Evolutionary conservation across 192 early-diverging fungal species (phyloP).

Genomic region (Coemansia furcata): DNA sequence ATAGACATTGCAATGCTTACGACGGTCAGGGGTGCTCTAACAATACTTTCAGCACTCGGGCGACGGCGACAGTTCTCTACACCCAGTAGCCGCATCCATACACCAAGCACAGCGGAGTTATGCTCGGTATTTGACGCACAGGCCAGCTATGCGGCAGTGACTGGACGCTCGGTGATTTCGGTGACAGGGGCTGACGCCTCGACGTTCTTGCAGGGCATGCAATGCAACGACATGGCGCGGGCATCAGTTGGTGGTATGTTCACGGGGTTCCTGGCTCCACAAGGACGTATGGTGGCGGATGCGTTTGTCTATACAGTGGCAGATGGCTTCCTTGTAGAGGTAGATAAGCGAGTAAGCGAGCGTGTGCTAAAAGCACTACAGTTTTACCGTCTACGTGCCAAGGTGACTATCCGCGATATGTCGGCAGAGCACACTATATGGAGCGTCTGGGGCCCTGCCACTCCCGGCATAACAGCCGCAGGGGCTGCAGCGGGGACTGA

Average conservation of each 20-base stretch:
- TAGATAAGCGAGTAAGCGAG: constrained; percentile 56
- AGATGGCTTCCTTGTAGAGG: constrained; percentile 71
- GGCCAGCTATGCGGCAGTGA: constrained; percentile 54
- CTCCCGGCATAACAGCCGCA: constrained; percentile 24
- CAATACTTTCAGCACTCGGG: not conserved
- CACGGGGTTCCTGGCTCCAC: constrained; percentile 77
- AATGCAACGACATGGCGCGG: constrained; percentile 80
- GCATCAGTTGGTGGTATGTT: constrained; percentile 74
- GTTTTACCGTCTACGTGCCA: constrained; percentile 77
- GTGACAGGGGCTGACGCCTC: constrained; percentile 69
- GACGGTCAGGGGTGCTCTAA: not conserved
- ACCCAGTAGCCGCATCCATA: not conserved
- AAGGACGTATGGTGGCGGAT: constrained; percentile 88
- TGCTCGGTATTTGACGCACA: constrained; percentile 22
- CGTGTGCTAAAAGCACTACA: constrained; percentile 65
- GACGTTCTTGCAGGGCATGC: constrained; percentile 89
- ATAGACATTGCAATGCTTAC: not conserved
- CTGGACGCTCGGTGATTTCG: constrained; percentile 61
- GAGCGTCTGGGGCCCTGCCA: constrained; percentile 72
- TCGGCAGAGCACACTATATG: constrained; percentile 64
- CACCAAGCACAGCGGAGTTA: constrained; percentile 18
- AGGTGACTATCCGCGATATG: constrained; percentile 68
- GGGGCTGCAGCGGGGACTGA: constrained; percentile 31
- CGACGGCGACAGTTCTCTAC: not conserved
- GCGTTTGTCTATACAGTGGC: constrained; percentile 78